Percentiles rank a stretch among this genome's conserved stretches.
Evolutionary conservation across 2,329 filamentous ascomycete species (phyloP).

Genomic region (Colletotrichum cordylinicola): DNA sequence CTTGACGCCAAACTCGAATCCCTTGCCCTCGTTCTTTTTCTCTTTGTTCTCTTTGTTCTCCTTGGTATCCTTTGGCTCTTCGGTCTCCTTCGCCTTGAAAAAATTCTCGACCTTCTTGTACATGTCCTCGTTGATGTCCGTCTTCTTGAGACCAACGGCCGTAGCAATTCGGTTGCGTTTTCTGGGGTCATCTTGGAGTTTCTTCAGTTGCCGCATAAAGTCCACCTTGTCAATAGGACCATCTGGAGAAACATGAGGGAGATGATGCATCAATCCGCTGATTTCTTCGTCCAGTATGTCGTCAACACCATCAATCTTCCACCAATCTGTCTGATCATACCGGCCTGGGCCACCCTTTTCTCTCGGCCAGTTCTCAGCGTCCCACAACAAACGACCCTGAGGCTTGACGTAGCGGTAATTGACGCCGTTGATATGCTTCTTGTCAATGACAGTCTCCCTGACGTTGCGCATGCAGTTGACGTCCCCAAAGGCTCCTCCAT

Average conservation of each 20-base stretch:
- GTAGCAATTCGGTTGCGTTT: background rate
- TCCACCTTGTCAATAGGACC: background rate
- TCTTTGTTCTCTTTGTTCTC: background rate
- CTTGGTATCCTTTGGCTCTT: background rate
- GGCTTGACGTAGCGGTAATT: background rate
- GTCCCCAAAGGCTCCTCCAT: background rate
- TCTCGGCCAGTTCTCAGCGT: background rate
- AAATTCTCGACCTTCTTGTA: background rate
- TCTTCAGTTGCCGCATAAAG: background rate
- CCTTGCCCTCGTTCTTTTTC: background rate
- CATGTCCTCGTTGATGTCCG: background rate
- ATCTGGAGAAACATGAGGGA: background rate
- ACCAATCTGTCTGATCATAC: background rate
- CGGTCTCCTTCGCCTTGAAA: background rate
- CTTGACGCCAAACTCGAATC: constrained; percentile 26
- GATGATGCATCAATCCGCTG: background rate
- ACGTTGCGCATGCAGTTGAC: background rate
- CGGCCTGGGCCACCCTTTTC: background rate
- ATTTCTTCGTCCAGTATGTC: background rate
- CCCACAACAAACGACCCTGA: background rate
- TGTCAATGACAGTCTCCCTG: background rate
- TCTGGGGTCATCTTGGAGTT: background rate
- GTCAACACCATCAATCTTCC: background rate
- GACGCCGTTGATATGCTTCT: background rate
- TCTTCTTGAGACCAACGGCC: background rate